phyloP scores from a whole-genome alignment of 768 basidiomycete genomes.

The Hygrophoropsis aurantiaca region DNA sequence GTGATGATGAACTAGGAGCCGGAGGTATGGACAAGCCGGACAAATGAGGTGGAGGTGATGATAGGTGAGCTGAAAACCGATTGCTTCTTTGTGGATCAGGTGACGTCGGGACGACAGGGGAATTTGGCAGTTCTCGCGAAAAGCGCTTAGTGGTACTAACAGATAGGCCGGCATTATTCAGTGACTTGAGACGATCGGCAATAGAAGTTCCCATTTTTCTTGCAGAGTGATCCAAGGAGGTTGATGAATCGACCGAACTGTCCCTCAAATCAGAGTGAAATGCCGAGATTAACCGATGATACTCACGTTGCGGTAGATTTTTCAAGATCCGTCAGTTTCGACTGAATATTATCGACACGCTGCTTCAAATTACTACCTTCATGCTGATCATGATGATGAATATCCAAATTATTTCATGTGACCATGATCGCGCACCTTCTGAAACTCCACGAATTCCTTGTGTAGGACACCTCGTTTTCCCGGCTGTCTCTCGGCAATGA shows the following conservation, averaged over 20 bases:
- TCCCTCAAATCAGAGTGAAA: conserved; percentile 7
- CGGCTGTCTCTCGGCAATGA: conserved; percentile 45
- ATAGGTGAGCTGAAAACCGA: conserved; percentile 38
- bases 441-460: conserved; percentile 65
- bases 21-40: conserved; percentile 11
- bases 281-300: conserved; percentile 8
- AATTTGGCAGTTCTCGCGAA: conserved; percentile 51
- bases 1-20: conserved; percentile 30
- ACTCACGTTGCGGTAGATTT: conserved; percentile 32
- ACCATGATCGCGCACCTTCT: conserved; percentile 48
- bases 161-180: conserved; percentile 71
- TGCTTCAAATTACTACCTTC: conserved; percentile 38
- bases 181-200: conserved; percentile 75
- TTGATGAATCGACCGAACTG: not conserved
- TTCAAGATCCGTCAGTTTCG: conserved; percentile 46
- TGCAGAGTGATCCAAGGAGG: conserved; percentile 30
- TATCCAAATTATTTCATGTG: not conserved
- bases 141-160: conserved; percentile 56
- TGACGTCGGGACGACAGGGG: conserved; percentile 24
- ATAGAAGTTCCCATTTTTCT: conserved; percentile 64
- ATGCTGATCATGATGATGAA: conserved; percentile 26
- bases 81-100: conserved; percentile 33
- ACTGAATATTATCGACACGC: conserved; percentile 46
- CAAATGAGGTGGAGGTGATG: conserved; percentile 25
- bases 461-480: conserved; percentile 55